Percentiles rank a stretch among this genome's conserved stretches.
Evolutionary conservation across 257 asterid genomes (phyloP).

Genomic region (Rauvolfia tetraphylla): DNA sequence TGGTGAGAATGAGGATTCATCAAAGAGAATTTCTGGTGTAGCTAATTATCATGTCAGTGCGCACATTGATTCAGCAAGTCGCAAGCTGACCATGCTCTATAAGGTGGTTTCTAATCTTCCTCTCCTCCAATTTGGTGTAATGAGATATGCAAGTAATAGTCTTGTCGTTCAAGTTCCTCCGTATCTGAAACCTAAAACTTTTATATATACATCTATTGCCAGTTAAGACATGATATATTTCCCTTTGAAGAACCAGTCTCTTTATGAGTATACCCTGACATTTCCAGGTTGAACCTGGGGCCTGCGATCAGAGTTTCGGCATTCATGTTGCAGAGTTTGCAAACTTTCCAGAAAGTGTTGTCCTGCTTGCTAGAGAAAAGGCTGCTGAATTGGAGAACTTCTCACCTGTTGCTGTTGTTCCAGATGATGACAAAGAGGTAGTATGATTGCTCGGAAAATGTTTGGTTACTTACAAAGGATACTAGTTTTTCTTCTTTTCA

Average conservation of each 20-base stretch:
- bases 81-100: constrained; percentile 96
- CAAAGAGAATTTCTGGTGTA: constrained; percentile 53
- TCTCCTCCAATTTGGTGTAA: background rate
- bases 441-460: constrained; percentile 8
- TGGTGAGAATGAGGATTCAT: constrained; percentile 37
- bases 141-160: background rate
- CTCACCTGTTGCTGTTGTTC: constrained; percentile 45
- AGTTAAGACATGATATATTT: background rate
- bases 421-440: constrained; percentile 53
- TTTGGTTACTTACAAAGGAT: background rate
- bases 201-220: background rate
- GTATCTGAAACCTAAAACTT: background rate
- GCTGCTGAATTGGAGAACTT: constrained; percentile 96
- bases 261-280: constrained; percentile 2
- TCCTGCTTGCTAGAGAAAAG: constrained; percentile 87
- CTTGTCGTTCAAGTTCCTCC: background rate
- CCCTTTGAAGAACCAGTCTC: constrained; percentile 12
- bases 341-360: constrained; percentile 87
- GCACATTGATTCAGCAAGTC: constrained; percentile 80
- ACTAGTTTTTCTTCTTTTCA: background rate
- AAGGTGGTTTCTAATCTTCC: constrained; percentile 47
- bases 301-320: constrained; percentile 99
- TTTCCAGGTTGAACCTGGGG: constrained; percentile 86
- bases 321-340: constrained; percentile 99
- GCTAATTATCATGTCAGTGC: constrained; percentile 96